Evolutionary conservation across 768 basidiomycete genomes (phyloP).

Genomic region (Krasilnikovozyma curviuscula): DNA sequence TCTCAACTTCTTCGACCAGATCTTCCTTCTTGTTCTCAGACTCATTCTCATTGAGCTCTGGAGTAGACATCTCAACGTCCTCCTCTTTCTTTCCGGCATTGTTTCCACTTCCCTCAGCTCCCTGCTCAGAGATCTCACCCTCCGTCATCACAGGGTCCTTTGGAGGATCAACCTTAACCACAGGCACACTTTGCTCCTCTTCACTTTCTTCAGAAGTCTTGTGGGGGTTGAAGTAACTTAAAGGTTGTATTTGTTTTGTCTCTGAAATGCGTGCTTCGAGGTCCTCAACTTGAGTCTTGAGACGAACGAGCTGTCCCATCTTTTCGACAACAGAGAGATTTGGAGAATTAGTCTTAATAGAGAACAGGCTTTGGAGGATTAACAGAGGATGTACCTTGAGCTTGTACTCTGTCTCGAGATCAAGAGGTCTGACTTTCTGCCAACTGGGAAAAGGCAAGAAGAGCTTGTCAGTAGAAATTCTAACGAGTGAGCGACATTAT

Average conservation of each 20-base stretch:
- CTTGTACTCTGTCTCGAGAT: no score
- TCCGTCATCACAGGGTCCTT: neutral
- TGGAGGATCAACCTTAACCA: neutral
- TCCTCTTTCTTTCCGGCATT: neutral
- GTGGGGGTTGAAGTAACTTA: neutral
- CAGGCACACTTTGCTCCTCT: neutral
- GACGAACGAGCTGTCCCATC: constrained; percentile 54
- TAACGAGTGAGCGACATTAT: no score
- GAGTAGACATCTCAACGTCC: neutral
- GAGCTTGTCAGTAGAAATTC: no score
- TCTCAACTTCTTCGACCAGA: neutral
- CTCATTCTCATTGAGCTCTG: neutral
- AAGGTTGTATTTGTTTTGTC: neutral
- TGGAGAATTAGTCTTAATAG: constrained; percentile 1
- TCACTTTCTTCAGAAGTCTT: neutral
- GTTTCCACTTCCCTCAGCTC: neutral
- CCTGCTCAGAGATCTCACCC: neutral
- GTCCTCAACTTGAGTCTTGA: constrained; percentile 59
- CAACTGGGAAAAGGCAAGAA: no score
- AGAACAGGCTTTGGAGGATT: neutral
- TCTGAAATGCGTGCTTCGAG: constrained; percentile 20
- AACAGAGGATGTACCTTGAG: constrained; percentile 21
- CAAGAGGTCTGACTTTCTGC: no score
- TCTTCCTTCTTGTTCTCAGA: constrained; percentile 6
- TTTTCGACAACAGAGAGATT: constrained; percentile 25